These are phyloP conservation scores for Fusarium gaditjirri DNA, from an alignment of 2,329 filamentous ascomycete species.

Conservation along the genomic window DNA sequence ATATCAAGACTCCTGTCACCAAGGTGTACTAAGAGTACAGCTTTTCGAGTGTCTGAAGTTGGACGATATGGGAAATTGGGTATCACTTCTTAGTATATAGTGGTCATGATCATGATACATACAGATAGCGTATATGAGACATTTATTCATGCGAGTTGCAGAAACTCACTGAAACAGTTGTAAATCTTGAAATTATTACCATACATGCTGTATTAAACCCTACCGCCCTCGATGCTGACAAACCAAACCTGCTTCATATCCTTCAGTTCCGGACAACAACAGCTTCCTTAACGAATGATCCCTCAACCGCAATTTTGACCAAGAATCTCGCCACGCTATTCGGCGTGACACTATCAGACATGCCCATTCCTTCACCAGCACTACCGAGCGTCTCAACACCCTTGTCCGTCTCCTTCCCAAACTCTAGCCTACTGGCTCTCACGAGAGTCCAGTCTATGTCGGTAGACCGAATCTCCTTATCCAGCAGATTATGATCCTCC, in stretches of 20 bases:
- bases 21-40: slow-evolving; percentile 31
- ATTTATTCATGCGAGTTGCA: neutral
- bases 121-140: neutral
- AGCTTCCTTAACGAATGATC: slow-evolving; percentile 29
- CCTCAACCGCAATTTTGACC: slow-evolving; percentile 48
- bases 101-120: neutral
- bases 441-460: slow-evolving; percentile 53
- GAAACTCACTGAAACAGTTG: too few species aligned
- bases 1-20: slow-evolving; percentile 43
- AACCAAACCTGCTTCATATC: fast-evolving
- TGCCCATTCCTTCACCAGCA: slow-evolving; percentile 46
- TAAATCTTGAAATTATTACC: fast-evolving
- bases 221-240: fast-evolving
- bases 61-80: neutral
- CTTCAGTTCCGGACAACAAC: slow-evolving; percentile 31
- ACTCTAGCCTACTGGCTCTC: slow-evolving; percentile 47
- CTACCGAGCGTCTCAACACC: slow-evolving; percentile 46
- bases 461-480: slow-evolving; percentile 50
- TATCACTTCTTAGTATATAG: neutral
- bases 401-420: slow-evolving; percentile 23
- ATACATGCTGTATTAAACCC: fast-evolving
- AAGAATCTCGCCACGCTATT: slow-evolving; percentile 48
- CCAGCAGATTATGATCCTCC: slow-evolving; percentile 50
- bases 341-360: slow-evolving; percentile 46
- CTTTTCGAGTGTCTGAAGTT: neutral